Percentiles rank a stretch among this genome's conserved stretches.
phyloP scores from a whole-genome alignment of 768 basidiomycete genomes.

The Nidularia pulvinata region DNA sequence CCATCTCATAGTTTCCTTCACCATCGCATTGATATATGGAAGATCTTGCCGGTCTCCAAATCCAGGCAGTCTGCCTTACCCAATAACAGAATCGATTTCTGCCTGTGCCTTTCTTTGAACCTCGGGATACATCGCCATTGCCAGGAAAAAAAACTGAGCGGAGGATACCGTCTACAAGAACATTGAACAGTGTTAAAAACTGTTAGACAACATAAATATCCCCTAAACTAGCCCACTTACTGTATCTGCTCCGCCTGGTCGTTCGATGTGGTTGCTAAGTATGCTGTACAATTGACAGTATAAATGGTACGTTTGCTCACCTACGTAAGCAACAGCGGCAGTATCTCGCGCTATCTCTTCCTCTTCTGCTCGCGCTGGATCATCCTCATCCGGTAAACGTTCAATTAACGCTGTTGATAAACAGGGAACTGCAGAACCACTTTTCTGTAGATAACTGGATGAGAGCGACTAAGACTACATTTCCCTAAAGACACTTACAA shows the following conservation, averaged over 20 bases:
- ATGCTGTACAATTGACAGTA: no score
- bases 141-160: conserved; percentile 30
- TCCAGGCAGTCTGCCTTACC: conserved; percentile 28
- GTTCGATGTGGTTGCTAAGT: not conserved
- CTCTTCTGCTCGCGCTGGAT: conserved; percentile 5
- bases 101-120: conserved; percentile 31
- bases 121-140: conserved; percentile 34
- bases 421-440: not conserved
- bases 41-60: conserved; percentile 23
- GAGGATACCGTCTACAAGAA: conserved; percentile 23
- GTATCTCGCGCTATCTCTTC: conserved; percentile 7
- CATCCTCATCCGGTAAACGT: conserved; percentile 4
- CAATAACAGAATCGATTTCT: conserved; percentile 38
- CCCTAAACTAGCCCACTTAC: conserved; percentile 14
- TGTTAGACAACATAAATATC: not conserved
- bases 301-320: conserved; percentile 3
- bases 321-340: conserved; percentile 10
- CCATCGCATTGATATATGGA: conserved; percentile 30
- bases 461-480: not conserved
- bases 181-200: conserved; percentile 3
- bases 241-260: conserved; percentile 13
- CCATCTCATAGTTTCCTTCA: conserved; percentile 25
- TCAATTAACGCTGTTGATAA: not conserved
- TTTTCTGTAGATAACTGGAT: not conserved
- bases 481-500: conserved; percentile 2